Conservation (phyloP, 805 yeast genomes). For the Saturnispora dispora region DNA sequence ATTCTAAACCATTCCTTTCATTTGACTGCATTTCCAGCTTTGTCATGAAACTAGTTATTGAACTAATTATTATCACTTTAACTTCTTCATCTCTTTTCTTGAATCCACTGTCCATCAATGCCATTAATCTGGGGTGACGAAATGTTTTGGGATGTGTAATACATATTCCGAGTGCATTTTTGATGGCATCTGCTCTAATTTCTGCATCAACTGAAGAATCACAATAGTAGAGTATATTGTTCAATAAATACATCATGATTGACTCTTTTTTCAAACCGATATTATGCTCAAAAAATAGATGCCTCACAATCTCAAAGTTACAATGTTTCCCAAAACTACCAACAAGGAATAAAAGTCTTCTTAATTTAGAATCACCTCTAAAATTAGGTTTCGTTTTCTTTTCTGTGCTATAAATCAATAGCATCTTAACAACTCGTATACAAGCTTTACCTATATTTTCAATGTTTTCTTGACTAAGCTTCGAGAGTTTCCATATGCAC, state of each 20-base stretch:
- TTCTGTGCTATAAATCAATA: conserved; percentile 37
- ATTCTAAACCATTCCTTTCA: conserved; percentile 32
- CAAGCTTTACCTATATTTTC: conserved; percentile 52
- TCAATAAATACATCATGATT: conserved; percentile 47
- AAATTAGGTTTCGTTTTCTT: conserved; percentile 10
- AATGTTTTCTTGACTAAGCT: conserved; percentile 34
- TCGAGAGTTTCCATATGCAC: conserved; percentile 49
- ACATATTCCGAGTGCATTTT: conserved; percentile 51
- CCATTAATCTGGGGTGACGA: conserved; percentile 43
- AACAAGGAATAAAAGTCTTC: conserved; percentile 49
- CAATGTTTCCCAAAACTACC: conserved; percentile 70
- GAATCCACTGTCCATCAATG: conserved; percentile 44
- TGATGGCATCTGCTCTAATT: conserved; percentile 44
- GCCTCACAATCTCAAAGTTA: conserved; percentile 40
- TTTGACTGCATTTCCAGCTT: conserved; percentile 43
- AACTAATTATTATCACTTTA: conserved; percentile 45
- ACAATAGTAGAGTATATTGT: conserved; percentile 49
- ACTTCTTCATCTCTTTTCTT: conserved; percentile 30
- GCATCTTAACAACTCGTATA: conserved; percentile 44
- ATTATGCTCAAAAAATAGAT: conserved; percentile 30
- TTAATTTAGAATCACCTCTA: conserved; percentile 36
- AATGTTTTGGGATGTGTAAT: conserved; percentile 58
- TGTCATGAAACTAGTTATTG: conserved; percentile 48
- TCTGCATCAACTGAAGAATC: conserved; percentile 20
- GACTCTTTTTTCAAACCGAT: conserved; percentile 44